These are phyloP conservation scores for Elongisporangium prolatum DNA, from an alignment of 352 stramenopile genomes.

Conservation along the genomic window DNA sequence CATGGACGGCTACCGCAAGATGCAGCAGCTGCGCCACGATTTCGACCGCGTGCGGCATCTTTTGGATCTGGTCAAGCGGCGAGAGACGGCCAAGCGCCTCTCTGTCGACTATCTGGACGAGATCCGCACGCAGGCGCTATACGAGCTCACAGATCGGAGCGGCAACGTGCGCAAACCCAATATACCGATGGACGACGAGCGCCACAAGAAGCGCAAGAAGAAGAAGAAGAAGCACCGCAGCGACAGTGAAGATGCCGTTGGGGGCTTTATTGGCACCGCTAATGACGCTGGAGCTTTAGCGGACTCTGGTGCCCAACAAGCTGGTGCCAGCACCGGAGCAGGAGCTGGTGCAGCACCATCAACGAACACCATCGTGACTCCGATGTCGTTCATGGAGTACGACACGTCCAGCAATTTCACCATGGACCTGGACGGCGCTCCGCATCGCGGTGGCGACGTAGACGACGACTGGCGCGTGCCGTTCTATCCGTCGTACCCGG, in stretches of 20 bases:
- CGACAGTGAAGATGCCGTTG: constrained; percentile 28
- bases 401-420: constrained; percentile 62
- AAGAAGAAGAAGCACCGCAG: constrained; percentile 74
- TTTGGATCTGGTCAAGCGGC: constrained; percentile 76
- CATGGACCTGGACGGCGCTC: constrained; percentile 30
- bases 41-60: constrained; percentile 89
- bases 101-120: constrained; percentile 81
- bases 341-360: not conserved
- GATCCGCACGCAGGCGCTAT: constrained; percentile 55
- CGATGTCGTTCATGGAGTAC: constrained; percentile 72
- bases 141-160: constrained; percentile 49
- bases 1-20: constrained; percentile 93
- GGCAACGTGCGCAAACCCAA: constrained; percentile 39
- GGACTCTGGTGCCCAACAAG: not conserved
- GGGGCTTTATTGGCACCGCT: not conserved
- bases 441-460: constrained; percentile 7
- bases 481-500: constrained; percentile 61
- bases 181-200: constrained; percentile 51
- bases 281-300: constrained; percentile 7
- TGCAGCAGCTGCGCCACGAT: constrained; percentile 90
- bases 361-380: not conserved
- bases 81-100: constrained; percentile 83
- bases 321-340: not conserved
- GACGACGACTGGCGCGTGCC: constrained; percentile 17
- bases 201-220: constrained; percentile 53